Percentiles rank a stretch among this genome's conserved stretches.
Conservation (phyloP, 2,329 filamentous ascomycete species). For the Rutstroemia sydowiana region DNA sequence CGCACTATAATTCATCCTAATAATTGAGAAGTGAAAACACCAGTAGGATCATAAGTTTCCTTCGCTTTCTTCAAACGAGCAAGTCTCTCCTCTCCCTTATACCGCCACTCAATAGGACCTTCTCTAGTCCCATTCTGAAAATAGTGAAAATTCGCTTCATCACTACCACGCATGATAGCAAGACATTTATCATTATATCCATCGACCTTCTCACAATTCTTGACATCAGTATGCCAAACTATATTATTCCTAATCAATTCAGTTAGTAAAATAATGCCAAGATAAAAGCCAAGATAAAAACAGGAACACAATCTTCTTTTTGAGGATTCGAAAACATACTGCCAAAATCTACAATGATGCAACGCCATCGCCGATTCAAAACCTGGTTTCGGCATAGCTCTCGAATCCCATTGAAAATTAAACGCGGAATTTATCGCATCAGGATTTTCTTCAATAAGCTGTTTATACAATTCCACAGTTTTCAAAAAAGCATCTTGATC, state of each 20-base stretch:
- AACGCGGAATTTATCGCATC: conserved; percentile 10
- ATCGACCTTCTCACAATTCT: background rate
- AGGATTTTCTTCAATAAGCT: conserved; percentile 5
- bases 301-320: background rate
- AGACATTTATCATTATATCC: background rate
- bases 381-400: background rate
- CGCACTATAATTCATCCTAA: background rate
- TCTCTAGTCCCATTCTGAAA: background rate
- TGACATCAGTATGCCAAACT: conserved; percentile 3
- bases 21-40: background rate
- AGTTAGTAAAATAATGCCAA: background rate
- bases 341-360: conserved; percentile 5
- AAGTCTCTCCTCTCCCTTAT: background rate
- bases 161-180: background rate
- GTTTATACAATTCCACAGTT: conserved; percentile 4
- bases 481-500: conserved; percentile 4
- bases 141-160: background rate
- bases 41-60: background rate
- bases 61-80: background rate
- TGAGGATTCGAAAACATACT: conserved; percentile 3
- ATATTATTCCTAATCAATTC: background rate
- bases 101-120: background rate
- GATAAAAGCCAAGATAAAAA: background rate
- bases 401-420: conserved; percentile 11
- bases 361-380: conserved; percentile 8